Conservation (phyloP, 495 filamentous ascomycete genomes). For the Lasiosphaeris hirsuta region DNA sequence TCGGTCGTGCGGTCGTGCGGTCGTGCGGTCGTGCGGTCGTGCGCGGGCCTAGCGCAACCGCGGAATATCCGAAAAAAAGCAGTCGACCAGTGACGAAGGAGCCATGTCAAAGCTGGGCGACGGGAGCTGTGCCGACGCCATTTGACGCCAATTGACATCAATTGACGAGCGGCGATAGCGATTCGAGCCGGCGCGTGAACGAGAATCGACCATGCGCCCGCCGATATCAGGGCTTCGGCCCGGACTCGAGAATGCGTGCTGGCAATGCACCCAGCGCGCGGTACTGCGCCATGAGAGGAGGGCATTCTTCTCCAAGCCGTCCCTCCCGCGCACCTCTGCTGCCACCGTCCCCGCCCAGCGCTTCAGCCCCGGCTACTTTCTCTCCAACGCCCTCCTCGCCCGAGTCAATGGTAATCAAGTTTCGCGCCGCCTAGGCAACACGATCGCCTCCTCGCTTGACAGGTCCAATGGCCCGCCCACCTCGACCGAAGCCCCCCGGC, state of each 20-base stretch:
- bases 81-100: conserved; percentile 1
- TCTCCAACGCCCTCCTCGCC: conserved; percentile 37
- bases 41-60: not conserved
- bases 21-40: not conserved
- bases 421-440: not conserved
- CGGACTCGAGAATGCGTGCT: conserved; percentile 26
- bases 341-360: conserved; percentile 15
- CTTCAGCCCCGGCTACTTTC: conserved; percentile 39
- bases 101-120: conserved; percentile 3
- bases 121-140: not conserved
- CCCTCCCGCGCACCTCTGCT: conserved; percentile 19
- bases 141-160: conserved; percentile 8
- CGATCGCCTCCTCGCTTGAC: no score
- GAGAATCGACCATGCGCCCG: conserved; percentile 29
- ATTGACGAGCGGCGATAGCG: conserved; percentile 29
- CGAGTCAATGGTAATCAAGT: conserved; percentile 24
- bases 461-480: not conserved
- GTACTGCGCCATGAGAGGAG: conserved; percentile 13
- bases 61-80: not conserved
- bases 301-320: conserved; percentile 23
- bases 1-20: no score
- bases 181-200: conserved; percentile 28
- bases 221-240: conserved; percentile 24
- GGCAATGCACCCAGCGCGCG: conserved; percentile 27
- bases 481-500: conserved; percentile 12